phyloP scores from a whole-genome alignment of 164 flowering plant genomes.

The Piper longum region DNA sequence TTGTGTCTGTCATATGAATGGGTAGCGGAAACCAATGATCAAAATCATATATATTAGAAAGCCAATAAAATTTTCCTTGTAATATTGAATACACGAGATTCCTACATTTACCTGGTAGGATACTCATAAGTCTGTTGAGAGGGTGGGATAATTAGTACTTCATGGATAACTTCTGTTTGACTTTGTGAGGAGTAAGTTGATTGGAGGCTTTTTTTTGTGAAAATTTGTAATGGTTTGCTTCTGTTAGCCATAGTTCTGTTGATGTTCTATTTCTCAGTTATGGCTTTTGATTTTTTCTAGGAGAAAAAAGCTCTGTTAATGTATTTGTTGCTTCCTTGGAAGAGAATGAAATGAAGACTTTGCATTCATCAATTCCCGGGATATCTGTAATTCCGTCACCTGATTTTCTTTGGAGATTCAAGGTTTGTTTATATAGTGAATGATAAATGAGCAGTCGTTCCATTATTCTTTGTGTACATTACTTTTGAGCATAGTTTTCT shows the following conservation, averaged over 20 bases:
- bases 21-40: too few relatives aligned
- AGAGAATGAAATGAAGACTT: not conserved
- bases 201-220: too few relatives aligned
- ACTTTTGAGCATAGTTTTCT: not conserved
- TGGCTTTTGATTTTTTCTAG: not conserved
- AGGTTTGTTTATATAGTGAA: conserved; percentile 31
- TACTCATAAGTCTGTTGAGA: not conserved
- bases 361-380: conserved; percentile 22
- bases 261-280: not conserved
- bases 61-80: too few relatives aligned
- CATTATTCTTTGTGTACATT: not conserved
- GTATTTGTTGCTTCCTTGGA: not conserved
- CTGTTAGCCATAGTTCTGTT: not conserved
- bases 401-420: conserved; percentile 73
- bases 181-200: not conserved
- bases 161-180: not conserved
- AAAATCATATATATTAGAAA: too few relatives aligned
- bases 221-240: too few relatives aligned
- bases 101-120: not conserved
- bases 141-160: not conserved
- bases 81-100: too few relatives aligned
- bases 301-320: not conserved
- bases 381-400: conserved; percentile 72
- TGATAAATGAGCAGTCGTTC: not conserved
- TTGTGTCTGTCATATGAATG: too few relatives aligned